Evolutionary conservation across 73 alveolate genomes (phyloP).

Genomic region (Symbiodinium pilosum): DNA sequence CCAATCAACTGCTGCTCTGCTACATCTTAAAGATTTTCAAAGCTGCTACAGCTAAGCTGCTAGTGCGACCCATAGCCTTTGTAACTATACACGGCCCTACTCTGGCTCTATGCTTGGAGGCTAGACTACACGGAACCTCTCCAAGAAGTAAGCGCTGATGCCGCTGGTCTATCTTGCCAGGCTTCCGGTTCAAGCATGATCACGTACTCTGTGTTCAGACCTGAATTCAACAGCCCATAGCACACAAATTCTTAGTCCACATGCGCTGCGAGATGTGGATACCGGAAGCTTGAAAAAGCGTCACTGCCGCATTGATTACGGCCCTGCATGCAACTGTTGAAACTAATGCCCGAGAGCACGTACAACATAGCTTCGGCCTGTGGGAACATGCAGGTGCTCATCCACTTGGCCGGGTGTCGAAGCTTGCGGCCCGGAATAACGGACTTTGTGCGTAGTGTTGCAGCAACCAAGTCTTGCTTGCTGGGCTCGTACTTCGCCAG

Average conservation of each 20-base stretch:
- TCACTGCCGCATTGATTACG: not conserved
- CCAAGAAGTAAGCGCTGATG: not conserved
- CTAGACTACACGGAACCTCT: not conserved
- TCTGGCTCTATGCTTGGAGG: not conserved
- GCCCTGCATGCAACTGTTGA: not conserved
- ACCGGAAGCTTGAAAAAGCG: not conserved
- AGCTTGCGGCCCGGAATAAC: no score
- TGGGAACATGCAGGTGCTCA: not conserved
- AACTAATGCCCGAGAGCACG: not conserved
- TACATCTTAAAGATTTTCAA: no score
- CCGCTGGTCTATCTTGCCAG: not conserved
- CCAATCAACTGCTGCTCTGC: no score
- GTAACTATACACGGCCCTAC: not conserved
- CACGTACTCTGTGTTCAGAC: slow-evolving; percentile 9
- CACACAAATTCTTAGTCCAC: no score
- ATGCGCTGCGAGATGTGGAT: no score
- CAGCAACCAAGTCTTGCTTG: no score
- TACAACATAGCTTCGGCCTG: not conserved
- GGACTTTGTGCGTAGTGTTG: no score
- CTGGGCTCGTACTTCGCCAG: no score
- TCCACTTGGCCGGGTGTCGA: no score
- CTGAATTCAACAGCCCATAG: no score
- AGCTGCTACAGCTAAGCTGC: no score
- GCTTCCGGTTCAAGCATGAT: slow-evolving; percentile 12
- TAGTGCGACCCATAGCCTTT: not conserved